Percentiles rank a stretch among this genome's conserved stretches.
These are phyloP conservation scores for Phragmites australis DNA, from an alignment of 176 grass and related monocot genomes.

Conservation along the genomic window DNA sequence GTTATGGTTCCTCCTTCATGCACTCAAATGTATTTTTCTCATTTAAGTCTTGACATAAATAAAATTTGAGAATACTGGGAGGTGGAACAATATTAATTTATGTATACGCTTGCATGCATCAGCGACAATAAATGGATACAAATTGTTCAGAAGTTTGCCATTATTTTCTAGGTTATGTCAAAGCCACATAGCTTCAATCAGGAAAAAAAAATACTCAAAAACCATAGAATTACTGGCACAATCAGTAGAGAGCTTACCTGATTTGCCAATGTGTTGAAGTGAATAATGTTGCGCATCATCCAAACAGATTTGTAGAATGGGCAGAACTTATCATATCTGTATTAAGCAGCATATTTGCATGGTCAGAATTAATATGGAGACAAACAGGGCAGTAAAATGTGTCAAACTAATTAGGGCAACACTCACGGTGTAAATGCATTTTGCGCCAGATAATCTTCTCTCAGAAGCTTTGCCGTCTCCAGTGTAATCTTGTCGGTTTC, in stretches of 20 bases:
- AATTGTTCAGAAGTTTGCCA: background rate
- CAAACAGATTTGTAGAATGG: conserved; percentile 98
- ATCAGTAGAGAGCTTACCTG: conserved; percentile 44
- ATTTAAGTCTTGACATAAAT: background rate
- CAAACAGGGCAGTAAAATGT: background rate
- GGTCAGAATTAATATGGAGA: background rate
- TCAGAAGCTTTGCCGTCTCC: conserved; percentile 80
- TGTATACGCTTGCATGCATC: background rate
- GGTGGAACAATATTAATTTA: background rate
- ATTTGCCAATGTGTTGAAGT: conserved; percentile 83
- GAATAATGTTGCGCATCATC: conserved; percentile 97
- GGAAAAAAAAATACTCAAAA: background rate
- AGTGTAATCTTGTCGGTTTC: conserved; percentile 86
- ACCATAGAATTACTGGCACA: background rate
- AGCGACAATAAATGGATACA: background rate
- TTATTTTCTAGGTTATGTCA: background rate
- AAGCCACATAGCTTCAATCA: background rate
- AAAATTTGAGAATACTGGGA: background rate
- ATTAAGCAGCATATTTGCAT: background rate
- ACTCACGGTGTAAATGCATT: conserved; percentile 88
- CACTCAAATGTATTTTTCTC: background rate
- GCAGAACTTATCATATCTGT: conserved; percentile 90
- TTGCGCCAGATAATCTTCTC: conserved; percentile 83
- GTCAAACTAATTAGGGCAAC: background rate
- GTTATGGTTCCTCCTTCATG: too few species aligned